Conservation (phyloP, 2,329 filamentous ascomycete species). For the Ramichloridium luteum region DNA sequence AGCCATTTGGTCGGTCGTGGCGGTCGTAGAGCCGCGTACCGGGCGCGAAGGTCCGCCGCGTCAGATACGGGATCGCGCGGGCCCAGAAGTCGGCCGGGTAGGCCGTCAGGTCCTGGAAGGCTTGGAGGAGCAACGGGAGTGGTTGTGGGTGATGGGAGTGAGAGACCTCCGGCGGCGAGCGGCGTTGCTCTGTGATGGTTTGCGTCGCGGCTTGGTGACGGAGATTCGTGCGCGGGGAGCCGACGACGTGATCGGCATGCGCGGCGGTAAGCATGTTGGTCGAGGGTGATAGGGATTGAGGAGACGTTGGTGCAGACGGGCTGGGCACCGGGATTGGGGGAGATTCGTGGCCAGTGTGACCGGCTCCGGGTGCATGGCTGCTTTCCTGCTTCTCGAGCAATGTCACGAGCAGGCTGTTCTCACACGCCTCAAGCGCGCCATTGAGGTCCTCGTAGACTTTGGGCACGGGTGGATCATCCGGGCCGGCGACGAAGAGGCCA, state of each 20-base stretch:
- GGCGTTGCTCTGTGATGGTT: slow-evolving; percentile 50
- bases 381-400: slow-evolving; percentile 25
- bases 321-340: slow-evolving; percentile 23
- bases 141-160: slow-evolving; percentile 69
- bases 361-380: slow-evolving; percentile 13
- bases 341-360: slow-evolving; percentile 37
- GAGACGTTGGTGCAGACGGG: too few species aligned
- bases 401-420: slow-evolving; percentile 71
- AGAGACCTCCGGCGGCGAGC: slow-evolving; percentile 13
- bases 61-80: slow-evolving; percentile 62
- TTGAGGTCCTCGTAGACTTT: slow-evolving; percentile 80
- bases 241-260: slow-evolving; percentile 29
- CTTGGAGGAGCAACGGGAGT: slow-evolving; percentile 79
- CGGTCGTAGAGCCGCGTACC: slow-evolving; percentile 66
- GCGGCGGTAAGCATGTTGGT: slow-evolving; percentile 5
- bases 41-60: slow-evolving; percentile 50
- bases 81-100: slow-evolving; percentile 97
- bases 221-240: slow-evolving; percentile 69
- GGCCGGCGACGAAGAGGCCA: slow-evolving; percentile 54
- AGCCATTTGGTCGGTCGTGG: slow-evolving; percentile 63
- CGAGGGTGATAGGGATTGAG: too few species aligned
- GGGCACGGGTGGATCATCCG: slow-evolving; percentile 46
- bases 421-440: slow-evolving; percentile 82
- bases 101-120: slow-evolving; percentile 78
- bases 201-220: slow-evolving; percentile 66